A percentile compares a stretch with the other conserved stretches of the same genome.
Evolutionary conservation across 176 grass and related monocot species (phyloP).

Genomic region (bread wheat (Triticum aestivum)): IWGSC_CS_RefSeq_v2.1 NC_057802.1:227099566-227100065

Average conservation of each 20-base stretch:
- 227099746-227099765: not conserved
- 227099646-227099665: not conserved
- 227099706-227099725: conserved; percentile 13
- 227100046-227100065: conserved; percentile 19
- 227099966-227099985: conserved; percentile 3
- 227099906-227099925: not conserved
- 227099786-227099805: not conserved
- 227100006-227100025: not conserved
- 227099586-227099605: conserved; percentile 18
- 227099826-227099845: not conserved
- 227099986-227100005: not conserved
- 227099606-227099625: conserved; percentile 18
- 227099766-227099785: no score
- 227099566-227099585: conserved; percentile 24
- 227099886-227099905: not conserved
- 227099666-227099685: not conserved
- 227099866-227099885: not conserved
- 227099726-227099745: conserved; percentile 13
- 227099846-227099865: not conserved
- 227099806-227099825: not conserved
- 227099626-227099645: conserved; percentile 19
- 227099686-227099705: not conserved
- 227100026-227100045: not conserved
- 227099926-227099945: conserved; percentile 1
- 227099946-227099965: not conserved